Evolutionary conservation across 768 basidiomycete genomes (phyloP).

Genomic region (Psilocybe sp.): DNA sequence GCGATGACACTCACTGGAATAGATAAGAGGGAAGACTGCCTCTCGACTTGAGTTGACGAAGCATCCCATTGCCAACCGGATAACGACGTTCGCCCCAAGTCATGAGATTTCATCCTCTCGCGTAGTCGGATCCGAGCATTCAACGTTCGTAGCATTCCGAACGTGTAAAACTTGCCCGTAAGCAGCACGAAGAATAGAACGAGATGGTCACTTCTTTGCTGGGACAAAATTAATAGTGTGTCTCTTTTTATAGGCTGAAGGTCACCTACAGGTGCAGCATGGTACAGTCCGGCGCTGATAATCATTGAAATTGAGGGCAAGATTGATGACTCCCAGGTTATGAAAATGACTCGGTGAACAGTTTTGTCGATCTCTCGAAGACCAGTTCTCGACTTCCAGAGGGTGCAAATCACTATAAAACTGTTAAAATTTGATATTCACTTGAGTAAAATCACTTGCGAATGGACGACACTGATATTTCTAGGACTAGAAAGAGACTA

Average conservation of each 20-base stretch:
- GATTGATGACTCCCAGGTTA: constrained; percentile 36
- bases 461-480: constrained; percentile 35
- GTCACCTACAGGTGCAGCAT: constrained; percentile 30
- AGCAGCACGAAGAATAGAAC: constrained; percentile 47
- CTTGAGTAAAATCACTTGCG: constrained; percentile 21
- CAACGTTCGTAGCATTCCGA: constrained; percentile 38
- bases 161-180: constrained; percentile 47
- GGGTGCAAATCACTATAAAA: constrained; percentile 32
- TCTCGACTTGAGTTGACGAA: no score
- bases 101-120: constrained; percentile 33
- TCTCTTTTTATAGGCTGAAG: background rate
- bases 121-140: constrained; percentile 34
- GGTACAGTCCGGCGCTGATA: constrained; percentile 32
- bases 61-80: constrained; percentile 25
- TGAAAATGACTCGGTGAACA: constrained; percentile 34
- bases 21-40: no score
- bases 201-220: constrained; percentile 35
- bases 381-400: constrained; percentile 38
- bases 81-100: constrained; percentile 40
- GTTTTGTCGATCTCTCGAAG: constrained; percentile 36
- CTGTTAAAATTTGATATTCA: no score
- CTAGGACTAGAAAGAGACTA: constrained; percentile 39
- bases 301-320: constrained; percentile 33
- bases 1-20: no score
- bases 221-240: background rate